These are phyloP conservation scores for Pycnococcus provasolii DNA, from an alignment of 139 green algal genomes.

Conservation along the genomic window DNA sequence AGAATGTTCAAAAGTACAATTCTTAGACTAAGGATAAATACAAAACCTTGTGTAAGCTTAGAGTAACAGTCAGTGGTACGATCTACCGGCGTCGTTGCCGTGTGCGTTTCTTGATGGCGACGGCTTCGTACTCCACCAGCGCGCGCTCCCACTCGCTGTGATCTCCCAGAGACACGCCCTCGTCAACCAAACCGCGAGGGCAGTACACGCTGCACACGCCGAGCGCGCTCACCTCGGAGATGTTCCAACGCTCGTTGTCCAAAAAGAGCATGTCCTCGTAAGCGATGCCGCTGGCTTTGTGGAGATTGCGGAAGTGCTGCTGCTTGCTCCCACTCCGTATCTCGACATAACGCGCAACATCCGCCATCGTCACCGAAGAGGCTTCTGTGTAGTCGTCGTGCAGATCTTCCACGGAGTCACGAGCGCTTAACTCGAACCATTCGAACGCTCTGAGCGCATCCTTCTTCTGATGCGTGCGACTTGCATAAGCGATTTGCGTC, in stretches of 20 bases:
- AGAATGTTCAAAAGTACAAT: too few species aligned
- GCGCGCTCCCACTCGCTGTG: too few species aligned
- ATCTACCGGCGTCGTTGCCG: too few species aligned
- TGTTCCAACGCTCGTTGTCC: slow-evolving; percentile 20
- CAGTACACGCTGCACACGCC: slow-evolving; percentile 4
- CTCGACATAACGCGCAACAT: neutral
- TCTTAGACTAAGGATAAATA: too few species aligned
- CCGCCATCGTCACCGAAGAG: neutral
- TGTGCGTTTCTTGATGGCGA: too few species aligned
- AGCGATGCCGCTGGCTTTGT: neutral
- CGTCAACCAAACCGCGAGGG: neutral
- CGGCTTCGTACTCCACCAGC: too few species aligned
- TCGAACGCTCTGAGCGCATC: neutral
- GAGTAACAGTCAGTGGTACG: too few species aligned
- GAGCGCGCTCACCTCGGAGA: slow-evolving; percentile 8
- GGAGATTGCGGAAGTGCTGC: neutral
- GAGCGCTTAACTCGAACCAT: neutral
- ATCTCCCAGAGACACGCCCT: too few species aligned
- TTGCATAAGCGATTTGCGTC: neutral
- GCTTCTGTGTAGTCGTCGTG: neutral
- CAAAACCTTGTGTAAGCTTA: too few species aligned
- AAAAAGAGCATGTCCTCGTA: slow-evolving; percentile 10
- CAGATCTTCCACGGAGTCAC: neutral
- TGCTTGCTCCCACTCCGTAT: slow-evolving; percentile 5
- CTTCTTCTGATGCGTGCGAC: neutral